Conservation (phyloP, 306 rosid species). For the Castanea mollissima region DNA sequence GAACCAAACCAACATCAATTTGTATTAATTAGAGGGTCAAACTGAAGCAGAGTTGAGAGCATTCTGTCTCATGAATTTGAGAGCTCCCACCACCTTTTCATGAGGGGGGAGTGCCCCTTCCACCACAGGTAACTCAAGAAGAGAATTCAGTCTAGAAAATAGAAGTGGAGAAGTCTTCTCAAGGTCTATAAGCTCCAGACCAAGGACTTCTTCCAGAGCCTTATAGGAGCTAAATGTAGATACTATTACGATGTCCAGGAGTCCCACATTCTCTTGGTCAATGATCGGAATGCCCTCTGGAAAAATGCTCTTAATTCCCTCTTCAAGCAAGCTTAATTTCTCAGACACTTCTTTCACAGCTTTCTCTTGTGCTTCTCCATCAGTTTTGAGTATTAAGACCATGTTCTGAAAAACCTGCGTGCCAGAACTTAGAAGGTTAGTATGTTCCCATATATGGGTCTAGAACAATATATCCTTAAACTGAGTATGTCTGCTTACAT, state of each 20-base stretch:
- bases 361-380: slow-evolving; percentile 29
- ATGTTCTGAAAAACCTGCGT: slow-evolving; percentile 22
- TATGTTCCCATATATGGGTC: too few species aligned
- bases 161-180: slow-evolving; percentile 29
- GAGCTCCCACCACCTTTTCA: slow-evolving; percentile 18
- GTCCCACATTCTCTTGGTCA: slow-evolving; percentile 15
- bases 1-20: too few species aligned
- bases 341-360: slow-evolving; percentile 14
- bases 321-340: slow-evolving; percentile 18
- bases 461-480: too few species aligned
- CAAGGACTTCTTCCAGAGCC: slow-evolving; percentile 29
- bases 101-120: slow-evolving; percentile 17
- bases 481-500: too few species aligned
- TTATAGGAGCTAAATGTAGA: slow-evolving; percentile 18
- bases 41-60: not conserved
- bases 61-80: slow-evolving; percentile 8
- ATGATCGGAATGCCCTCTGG: not conserved
- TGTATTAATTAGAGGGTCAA: not conserved
- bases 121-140: slow-evolving; percentile 16
- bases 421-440: not conserved
- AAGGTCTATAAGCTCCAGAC: slow-evolving; percentile 22
- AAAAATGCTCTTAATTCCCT: slow-evolving; percentile 21
- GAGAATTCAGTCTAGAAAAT: slow-evolving; percentile 11
- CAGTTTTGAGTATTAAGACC: not conserved
- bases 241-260: slow-evolving; percentile 18